These are phyloP conservation scores for Strigomonas culicis DNA, from an alignment of 208 protist species.

Conservation along the genomic window DNA sequence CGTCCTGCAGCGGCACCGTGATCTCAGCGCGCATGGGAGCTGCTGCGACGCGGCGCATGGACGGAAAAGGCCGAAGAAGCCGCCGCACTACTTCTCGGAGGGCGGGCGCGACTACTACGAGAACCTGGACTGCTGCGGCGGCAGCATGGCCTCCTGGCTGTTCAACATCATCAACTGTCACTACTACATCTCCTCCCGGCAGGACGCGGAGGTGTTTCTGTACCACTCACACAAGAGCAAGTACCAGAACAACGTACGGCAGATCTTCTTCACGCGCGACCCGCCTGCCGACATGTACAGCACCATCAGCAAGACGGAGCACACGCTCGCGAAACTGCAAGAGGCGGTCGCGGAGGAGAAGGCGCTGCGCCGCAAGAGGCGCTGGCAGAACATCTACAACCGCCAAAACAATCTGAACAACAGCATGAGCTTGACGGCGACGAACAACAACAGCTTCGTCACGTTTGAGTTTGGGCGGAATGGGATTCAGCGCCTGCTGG, in stretches of 20 bases:
- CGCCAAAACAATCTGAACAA: neutral
- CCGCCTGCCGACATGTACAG: conserved; percentile 49
- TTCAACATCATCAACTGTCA: conserved; percentile 51
- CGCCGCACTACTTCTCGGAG: neutral
- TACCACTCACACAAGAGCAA: neutral
- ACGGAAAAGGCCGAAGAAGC: neutral
- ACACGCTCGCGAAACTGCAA: conserved; percentile 57
- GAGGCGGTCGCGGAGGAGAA: conserved; percentile 72
- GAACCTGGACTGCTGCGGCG: conserved; percentile 39
- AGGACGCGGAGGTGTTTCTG: neutral
- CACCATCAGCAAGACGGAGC: conserved; percentile 50
- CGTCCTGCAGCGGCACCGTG: conserved; percentile 3
- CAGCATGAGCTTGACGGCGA: too few species aligned
- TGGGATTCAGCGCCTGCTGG: too few species aligned
- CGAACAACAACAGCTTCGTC: too few species aligned
- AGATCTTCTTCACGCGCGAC: conserved; percentile 65
- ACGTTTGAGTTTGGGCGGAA: too few species aligned
- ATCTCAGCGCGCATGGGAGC: too few species aligned
- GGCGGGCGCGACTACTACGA: conserved; percentile 26
- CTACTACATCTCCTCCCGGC: conserved; percentile 24
- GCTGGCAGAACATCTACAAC: neutral
- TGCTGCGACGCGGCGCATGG: too few species aligned
- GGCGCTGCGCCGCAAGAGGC: conserved; percentile 29
- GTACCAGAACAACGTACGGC: neutral
- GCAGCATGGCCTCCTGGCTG: conserved; percentile 29